These are phyloP conservation scores for Tricharina praecox DNA, from an alignment of 495 filamentous ascomycete species.

Conservation along the genomic window DNA sequence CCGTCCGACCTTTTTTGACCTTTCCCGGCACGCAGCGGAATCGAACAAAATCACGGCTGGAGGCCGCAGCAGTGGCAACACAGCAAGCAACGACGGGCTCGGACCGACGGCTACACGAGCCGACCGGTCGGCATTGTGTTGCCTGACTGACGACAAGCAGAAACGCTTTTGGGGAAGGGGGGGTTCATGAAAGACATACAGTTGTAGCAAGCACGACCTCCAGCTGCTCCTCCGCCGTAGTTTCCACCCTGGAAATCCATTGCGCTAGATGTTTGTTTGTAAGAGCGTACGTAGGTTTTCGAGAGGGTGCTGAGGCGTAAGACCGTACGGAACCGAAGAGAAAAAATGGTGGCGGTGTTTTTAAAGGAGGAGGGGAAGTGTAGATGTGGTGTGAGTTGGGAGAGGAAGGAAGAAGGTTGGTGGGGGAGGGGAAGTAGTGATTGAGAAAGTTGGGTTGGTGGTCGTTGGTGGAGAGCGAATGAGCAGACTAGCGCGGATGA, in stretches of 20 bases:
- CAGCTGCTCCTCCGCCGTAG: slow-evolving; percentile 10
- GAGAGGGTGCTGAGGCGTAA: too few species aligned
- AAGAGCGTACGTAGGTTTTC: too few species aligned
- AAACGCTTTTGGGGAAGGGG: too few species aligned
- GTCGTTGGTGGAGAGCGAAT: too few species aligned
- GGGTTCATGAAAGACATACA: too few species aligned
- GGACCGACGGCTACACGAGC: neutral
- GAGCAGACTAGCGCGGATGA: too few species aligned
- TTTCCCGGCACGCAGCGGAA: too few species aligned
- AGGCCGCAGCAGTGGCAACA: slow-evolving; percentile 1
- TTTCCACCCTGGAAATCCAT: slow-evolving; percentile 32
- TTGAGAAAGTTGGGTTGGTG: too few species aligned
- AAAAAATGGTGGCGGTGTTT: neutral
- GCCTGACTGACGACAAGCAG: slow-evolving; percentile 12
- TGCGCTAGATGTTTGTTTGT: slow-evolving; percentile 23
- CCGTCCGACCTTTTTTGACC: too few species aligned
- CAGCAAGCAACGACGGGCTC: slow-evolving; percentile 4
- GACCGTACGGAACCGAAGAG: too few species aligned
- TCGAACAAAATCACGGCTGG: too few species aligned
- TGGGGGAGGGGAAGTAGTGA: slow-evolving; percentile 17
- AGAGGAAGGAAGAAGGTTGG: slow-evolving; percentile 9
- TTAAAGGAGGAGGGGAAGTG: neutral
- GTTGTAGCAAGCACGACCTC: slow-evolving; percentile 71
- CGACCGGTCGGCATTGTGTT: slow-evolving; percentile 20
- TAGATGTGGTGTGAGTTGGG: slow-evolving; percentile 9